phyloP scores from a whole-genome alignment of 306 rosid species.

The Vigna trinervia region DNA sequence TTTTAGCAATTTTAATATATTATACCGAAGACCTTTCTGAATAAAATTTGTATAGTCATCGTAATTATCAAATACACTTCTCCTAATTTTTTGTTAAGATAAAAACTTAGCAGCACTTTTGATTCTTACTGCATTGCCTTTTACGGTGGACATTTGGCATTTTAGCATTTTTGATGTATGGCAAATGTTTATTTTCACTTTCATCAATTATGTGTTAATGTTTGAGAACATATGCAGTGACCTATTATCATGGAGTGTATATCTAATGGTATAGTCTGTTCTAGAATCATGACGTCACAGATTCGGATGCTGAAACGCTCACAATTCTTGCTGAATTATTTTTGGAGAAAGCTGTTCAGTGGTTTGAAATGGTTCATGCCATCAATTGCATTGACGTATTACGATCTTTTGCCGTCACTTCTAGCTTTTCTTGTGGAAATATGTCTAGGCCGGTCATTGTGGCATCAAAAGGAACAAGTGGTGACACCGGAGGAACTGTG shows the following conservation, averaged over 20 bases:
- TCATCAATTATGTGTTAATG: constrained; percentile 15
- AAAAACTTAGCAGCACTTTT: constrained; percentile 11
- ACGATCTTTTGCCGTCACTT: constrained; percentile 80
- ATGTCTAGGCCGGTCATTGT: constrained; percentile 86
- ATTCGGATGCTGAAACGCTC: constrained; percentile 81
- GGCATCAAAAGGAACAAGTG: constrained; percentile 49
- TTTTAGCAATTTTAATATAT: constrained; percentile 1
- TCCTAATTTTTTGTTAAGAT: neutral
- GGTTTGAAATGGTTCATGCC: constrained; percentile 78
- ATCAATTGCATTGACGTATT: constrained; percentile 86
- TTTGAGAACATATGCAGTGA: constrained; percentile 9
- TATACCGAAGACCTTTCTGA: neutral
- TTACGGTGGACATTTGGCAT: neutral
- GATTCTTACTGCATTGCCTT: constrained; percentile 19
- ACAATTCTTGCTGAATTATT: constrained; percentile 74
- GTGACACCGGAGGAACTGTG: constrained; percentile 57
- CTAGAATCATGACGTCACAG: constrained; percentile 83
- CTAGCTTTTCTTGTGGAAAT: constrained; percentile 73
- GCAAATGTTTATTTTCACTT: constrained; percentile 24
- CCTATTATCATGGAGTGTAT: constrained; percentile 17
- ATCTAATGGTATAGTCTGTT: constrained; percentile 47
- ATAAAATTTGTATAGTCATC: neutral
- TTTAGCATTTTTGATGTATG: constrained; percentile 10
- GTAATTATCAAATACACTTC: neutral
- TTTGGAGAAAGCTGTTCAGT: constrained; percentile 72